These are phyloP conservation scores for Trichoderma koningii DNA, from an alignment of 2,329 filamentous ascomycete species.

Conservation along the genomic window DNA sequence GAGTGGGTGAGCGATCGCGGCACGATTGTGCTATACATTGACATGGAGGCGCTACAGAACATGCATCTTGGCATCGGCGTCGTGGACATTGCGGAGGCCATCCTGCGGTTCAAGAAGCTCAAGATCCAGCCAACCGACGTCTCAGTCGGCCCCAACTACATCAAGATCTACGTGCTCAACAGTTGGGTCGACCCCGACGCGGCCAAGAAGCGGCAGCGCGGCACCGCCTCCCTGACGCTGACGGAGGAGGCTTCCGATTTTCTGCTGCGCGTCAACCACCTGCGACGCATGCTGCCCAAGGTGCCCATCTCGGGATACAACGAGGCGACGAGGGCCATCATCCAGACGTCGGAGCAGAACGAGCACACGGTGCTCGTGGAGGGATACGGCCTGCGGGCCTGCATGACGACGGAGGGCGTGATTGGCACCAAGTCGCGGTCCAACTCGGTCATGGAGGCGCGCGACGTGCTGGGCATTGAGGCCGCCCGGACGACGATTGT, in stretches of 20 bases:
- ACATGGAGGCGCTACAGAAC: conserved; percentile 74
- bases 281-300: conserved; percentile 77
- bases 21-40: conserved; percentile 79
- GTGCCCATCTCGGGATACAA: conserved; percentile 91
- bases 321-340: conserved; percentile 82
- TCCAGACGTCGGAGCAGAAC: conserved; percentile 73
- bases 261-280: conserved; percentile 77
- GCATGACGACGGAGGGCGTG: conserved; percentile 93
- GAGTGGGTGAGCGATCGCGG: conserved; percentile 78
- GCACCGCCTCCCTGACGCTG: conserved; percentile 43
- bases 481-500: conserved; percentile 89
- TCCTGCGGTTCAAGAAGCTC: conserved; percentile 79
- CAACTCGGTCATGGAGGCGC: conserved; percentile 89
- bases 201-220: conserved; percentile 50
- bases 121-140: conserved; percentile 71
- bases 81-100: conserved; percentile 72
- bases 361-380: conserved; percentile 82
- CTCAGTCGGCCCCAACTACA: conserved; percentile 59
- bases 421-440: conserved; percentile 72
- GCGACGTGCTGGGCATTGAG: conserved; percentile 89
- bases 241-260: conserved; percentile 50
- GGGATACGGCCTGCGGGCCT: conserved; percentile 85
- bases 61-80: conserved; percentile 79
- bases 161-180: conserved; percentile 72
- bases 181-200: conserved; percentile 31